These are phyloP conservation scores for Phaffia australis DNA, from an alignment of 768 basidiomycete genomes.

Conservation along the genomic window DNA sequence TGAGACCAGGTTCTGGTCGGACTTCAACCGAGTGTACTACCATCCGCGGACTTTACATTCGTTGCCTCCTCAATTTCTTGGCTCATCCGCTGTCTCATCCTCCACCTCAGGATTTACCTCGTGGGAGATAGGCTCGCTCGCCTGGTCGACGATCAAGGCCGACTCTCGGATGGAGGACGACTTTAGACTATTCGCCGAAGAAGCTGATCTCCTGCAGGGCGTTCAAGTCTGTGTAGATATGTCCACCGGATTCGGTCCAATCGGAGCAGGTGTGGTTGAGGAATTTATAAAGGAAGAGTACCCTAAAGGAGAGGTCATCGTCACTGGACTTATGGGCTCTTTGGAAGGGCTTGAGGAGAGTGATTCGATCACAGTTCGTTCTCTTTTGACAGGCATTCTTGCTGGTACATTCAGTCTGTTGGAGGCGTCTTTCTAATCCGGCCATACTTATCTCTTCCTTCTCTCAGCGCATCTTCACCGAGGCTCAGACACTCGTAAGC, in stretches of 20 bases:
- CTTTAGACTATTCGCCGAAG: conserved; percentile 58
- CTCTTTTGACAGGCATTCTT: too few relatives aligned
- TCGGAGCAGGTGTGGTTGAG: conserved; percentile 50
- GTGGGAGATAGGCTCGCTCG: too few relatives aligned
- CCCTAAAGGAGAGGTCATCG: conserved; percentile 40
- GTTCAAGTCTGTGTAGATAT: conserved; percentile 57
- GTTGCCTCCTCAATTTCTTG: conserved; percentile 47
- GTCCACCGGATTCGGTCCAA: conserved; percentile 52
- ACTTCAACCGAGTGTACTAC: conserved; percentile 56
- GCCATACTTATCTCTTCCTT: not conserved
- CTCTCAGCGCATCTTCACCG: conserved; percentile 17
- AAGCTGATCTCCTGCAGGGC: conserved; percentile 67
- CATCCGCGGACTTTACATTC: conserved; percentile 56
- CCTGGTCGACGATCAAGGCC: too few relatives aligned
- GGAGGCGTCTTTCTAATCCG: too few relatives aligned
- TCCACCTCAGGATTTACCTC: too few relatives aligned
- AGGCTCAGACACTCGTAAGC: conserved; percentile 6
- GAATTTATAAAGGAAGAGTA: conserved; percentile 56
- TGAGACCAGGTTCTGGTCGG: conserved; percentile 49
- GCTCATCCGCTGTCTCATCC: not conserved
- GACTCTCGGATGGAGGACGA: conserved; percentile 47
- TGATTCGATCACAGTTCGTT: not conserved
- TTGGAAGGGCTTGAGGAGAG: conserved; percentile 13
- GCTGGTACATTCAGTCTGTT: too few relatives aligned
- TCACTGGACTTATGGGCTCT: conserved; percentile 8